Conservation (phyloP, 106 monocot genomes). For the Iris macrosiphon region DNA sequence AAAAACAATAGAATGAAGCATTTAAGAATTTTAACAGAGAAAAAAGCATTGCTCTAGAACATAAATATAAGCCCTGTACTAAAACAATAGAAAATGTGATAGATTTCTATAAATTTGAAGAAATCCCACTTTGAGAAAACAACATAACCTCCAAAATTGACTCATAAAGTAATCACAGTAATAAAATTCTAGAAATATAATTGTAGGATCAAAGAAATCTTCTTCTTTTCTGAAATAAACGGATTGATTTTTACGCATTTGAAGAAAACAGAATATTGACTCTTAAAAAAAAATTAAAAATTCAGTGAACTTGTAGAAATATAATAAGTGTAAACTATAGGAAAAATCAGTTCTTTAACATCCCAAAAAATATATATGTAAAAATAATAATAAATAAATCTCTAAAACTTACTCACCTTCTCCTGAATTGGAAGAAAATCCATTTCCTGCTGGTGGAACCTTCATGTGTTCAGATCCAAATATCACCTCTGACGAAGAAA, state of each 20-base stretch:
- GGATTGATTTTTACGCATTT: no score
- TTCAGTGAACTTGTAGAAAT: background rate
- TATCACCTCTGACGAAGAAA: background rate
- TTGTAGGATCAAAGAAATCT: no score
- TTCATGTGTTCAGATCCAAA: slow-evolving; percentile 8
- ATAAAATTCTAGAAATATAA: background rate
- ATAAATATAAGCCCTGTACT: no score
- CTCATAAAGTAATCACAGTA: background rate
- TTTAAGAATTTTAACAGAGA: background rate
- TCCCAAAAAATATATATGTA: background rate
- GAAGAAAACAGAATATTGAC: no score
- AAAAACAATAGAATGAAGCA: background rate
- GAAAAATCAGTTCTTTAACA: background rate
- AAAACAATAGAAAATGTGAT: no score
- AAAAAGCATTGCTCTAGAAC: no score
- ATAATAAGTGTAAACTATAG: background rate
- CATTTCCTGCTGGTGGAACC: slow-evolving; percentile 6
- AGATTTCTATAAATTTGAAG: background rate
- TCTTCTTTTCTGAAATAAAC: no score
- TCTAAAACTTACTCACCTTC: slow-evolving; percentile 20
- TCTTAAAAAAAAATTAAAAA: no score
- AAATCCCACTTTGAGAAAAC: background rate
- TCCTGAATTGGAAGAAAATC: slow-evolving; percentile 2
- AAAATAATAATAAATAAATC: background rate
- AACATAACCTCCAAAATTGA: background rate